Base-by-base conservation (phyloP, 1,139 yeast species). In the Magnusiomyces paraingens region DNA sequence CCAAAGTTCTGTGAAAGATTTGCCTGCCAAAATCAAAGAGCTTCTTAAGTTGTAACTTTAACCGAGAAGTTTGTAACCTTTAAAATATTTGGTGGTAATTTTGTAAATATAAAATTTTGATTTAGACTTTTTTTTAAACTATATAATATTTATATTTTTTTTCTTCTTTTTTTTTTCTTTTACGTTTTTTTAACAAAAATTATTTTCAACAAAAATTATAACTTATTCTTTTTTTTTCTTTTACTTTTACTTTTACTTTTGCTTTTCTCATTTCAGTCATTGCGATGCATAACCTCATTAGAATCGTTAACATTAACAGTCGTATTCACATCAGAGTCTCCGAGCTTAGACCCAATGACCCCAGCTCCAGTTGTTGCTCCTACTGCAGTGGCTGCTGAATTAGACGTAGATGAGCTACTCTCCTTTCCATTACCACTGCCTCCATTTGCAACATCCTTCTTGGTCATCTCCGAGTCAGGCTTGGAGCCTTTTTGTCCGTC, bases 241-340 rank as follows among this genome's bases (percentile, higher is more conserved):
- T 38, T n/a, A 38, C n/a, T n/a, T n/a, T 15, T 38, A n/a, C n/a
- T 38, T 40, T 17, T 17, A 40, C 18, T 17, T 21, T 40, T 40
- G 43, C 21, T 17, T 40, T 40, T 17, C 50, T 39, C 52, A 39
- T 49, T 52, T 53, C 53, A 55, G 52, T 55, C 58, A 51, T 55
- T 48, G 49, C 49, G 52, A 53, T 49, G 58, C 58, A 54, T 55
- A 39, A 49, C 56, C 55, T 55, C 57, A 43, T 55, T 55, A 55
- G 57, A 55, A 50, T 55, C 58, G 54, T 55, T 55, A 53, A 51
- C 51, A 52, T 50, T 55, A 55, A 32, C 49, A 55, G 49, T 55
- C 54, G 54, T 55, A 47, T 54, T 55, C 55, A 50, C 55, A 52
- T 55, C 57, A 52, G 52, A 50, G 48, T 53, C 52, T 44, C 51